Evolutionary conservation across 352 stramenopile genomes (phyloP).

Genomic region (Labyrinthula sp.): DNA sequence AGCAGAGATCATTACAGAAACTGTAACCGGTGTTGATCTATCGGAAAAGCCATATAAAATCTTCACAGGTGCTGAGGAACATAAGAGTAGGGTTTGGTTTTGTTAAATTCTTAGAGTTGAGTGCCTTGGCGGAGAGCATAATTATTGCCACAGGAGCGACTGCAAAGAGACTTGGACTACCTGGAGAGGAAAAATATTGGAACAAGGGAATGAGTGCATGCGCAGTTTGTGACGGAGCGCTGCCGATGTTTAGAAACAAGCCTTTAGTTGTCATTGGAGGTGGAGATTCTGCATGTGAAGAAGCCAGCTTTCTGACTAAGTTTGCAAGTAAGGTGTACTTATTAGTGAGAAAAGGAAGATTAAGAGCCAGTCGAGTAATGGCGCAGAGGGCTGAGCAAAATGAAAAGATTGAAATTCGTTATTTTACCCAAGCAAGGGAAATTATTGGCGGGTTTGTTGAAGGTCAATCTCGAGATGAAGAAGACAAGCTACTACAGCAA

Average conservation of each 20-base stretch:
- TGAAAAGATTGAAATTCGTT: conserved; percentile 43
- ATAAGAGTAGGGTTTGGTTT: conserved; percentile 28
- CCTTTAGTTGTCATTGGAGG: conserved; percentile 48
- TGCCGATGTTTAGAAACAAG: conserved; percentile 38
- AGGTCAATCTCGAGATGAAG: conserved; percentile 3
- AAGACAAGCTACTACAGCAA: conserved; percentile 17
- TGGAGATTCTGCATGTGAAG: conserved; percentile 48
- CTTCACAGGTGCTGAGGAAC: conserved; percentile 2
- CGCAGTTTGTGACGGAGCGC: conserved; percentile 48
- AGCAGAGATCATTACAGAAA: conserved; percentile 42
- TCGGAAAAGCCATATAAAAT: conserved; percentile 35
- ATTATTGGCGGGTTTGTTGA: conserved; percentile 30
- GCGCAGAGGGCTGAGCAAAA: conserved; percentile 39
- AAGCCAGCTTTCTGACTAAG: conserved; percentile 37
- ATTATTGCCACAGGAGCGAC: conserved; percentile 50
- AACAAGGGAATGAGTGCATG: conserved; percentile 45
- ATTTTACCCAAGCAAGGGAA: too few species aligned
- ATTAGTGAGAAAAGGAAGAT: conserved; percentile 43
- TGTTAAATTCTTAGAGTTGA: conserved; percentile 8
- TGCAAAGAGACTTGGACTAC: conserved; percentile 44
- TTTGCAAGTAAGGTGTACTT: conserved; percentile 34
- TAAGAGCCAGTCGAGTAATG: conserved; percentile 43
- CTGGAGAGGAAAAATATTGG: conserved; percentile 42
- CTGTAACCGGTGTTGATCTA: conserved; percentile 40
- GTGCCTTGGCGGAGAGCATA: conserved; percentile 44